Evolutionary conservation across 202 grass and related monocot species (phyloP).

Genomic region (Thinopyrum obtusiflorum): DNA sequence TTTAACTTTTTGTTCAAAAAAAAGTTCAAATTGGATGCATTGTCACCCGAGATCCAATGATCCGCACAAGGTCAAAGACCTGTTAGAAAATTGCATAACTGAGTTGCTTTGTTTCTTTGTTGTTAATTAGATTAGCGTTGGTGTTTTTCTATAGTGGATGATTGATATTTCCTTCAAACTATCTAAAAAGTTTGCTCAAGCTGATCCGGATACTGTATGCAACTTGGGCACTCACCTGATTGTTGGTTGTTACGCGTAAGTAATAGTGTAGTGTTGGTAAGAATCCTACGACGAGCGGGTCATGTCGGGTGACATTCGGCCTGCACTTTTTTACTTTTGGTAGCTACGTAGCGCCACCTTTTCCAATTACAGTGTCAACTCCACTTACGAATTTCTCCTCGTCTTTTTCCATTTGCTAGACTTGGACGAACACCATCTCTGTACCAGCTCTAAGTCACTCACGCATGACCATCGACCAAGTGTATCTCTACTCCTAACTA

Average conservation of each 20-base stretch:
- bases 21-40: no score
- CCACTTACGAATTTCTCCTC: not conserved
- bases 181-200: not conserved
- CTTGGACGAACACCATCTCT: no score
- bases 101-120: not conserved
- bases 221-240: not conserved
- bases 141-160: no score
- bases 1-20: no score
- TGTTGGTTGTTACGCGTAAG: not conserved
- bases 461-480: no score
- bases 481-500: no score
- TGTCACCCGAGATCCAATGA: no score
- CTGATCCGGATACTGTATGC: not conserved
- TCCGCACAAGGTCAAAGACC: no score
- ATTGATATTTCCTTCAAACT: no score
- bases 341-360: not conserved
- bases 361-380: not conserved
- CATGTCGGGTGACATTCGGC: slow-evolving; percentile 20
- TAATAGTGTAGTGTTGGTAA: slow-evolving; percentile 26
- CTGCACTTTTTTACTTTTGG: slow-evolving; percentile 25
- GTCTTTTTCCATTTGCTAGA: not conserved
- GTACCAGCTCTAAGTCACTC: no score
- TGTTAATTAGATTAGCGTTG: not conserved
- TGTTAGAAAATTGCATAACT: no score
- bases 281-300: slow-evolving; percentile 30